Evolutionary conservation across 148 eudicot genomes (phyloP), one percentile per base, ranked within the genome.

Genomic region (Spergularia marina): DNA sequence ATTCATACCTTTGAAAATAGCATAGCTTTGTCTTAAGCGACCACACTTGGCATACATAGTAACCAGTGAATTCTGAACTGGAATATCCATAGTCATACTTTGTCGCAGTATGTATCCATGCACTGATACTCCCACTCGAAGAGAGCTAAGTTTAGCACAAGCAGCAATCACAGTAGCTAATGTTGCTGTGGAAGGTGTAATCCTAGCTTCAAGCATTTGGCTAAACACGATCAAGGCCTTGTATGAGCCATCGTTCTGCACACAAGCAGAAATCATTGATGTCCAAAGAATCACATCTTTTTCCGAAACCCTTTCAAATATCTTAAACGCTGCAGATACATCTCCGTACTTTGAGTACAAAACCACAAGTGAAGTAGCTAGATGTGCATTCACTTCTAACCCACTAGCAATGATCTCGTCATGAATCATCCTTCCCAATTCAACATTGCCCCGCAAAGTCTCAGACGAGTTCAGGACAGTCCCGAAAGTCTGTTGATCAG

Each of bases 231-330:
- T 62, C 65, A 94, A 77, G 21, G 93, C 93, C 65, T 69, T 83
- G 56, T 83, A 82, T 14, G 88, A 84, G 71, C 77, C 65, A 70
- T 87, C 89, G 75, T 89, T 94, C 85, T 94, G 96, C 51, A 89
- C 93, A 63, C 87, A 91, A 64, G 94, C 94, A n/a, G 98, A 87
- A 59, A 94, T 90, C 91, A 94, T 85, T 15, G 96, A 71, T 21
- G 96, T 90, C 93, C 96, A 92, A 51, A 84, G 79, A 47, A 94
- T 80, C 51, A 78, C 83, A 79, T 94, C 97, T 79, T 88, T 94
- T 39, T 87, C 86, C 7, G 44, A 59, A 56, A 85, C 79, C 49
- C 67, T 78, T 64, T 85, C 88, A 74, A 89, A 92, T 40, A 94
- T 71, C 73, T 20, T 76, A 74, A 77, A 86, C 11, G 95, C 93